Percentiles rank a stretch among this genome's conserved stretches.
Evolutionary conservation across 2,329 filamentous ascomycete species (phyloP).

Genomic region (Nigrospora oryzae): DNA sequence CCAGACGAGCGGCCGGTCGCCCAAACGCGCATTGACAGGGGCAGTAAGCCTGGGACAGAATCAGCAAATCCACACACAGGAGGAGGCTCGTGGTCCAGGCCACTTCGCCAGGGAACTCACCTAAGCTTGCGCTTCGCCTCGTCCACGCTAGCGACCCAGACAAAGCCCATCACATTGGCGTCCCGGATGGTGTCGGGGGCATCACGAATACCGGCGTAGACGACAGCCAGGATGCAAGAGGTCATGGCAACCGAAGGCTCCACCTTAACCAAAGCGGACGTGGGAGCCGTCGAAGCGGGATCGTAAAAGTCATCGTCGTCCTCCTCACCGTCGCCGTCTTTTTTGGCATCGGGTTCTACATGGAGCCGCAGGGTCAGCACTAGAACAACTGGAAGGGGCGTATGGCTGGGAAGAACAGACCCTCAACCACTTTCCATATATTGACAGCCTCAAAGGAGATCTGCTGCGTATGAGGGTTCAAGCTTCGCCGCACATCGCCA

Average conservation of each 20-base stretch:
- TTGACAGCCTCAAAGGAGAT: constrained; percentile 68
- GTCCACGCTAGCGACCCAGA: constrained; percentile 89
- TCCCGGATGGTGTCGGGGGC: constrained; percentile 65
- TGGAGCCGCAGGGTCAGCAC: no score
- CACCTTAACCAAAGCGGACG: constrained; percentile 46
- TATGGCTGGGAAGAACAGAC: constrained; percentile 28
- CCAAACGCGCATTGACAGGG: constrained; percentile 74
- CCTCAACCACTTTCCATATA: constrained; percentile 61
- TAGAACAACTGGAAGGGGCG: no score
- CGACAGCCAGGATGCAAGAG: constrained; percentile 78
- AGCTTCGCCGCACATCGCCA: constrained; percentile 63
- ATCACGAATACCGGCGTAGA: constrained; percentile 66
- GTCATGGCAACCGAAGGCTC: constrained; percentile 61
- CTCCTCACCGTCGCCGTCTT: no score
- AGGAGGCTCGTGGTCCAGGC: no score
- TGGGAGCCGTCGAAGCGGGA: constrained; percentile 10
- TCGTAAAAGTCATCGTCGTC: constrained; percentile 17
- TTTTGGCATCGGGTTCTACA: no score
- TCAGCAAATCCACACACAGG: no score
- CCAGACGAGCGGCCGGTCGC: constrained; percentile 72
- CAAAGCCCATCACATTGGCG: constrained; percentile 80
- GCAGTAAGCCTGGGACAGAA: constrained; percentile 52
- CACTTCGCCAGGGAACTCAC: no score
- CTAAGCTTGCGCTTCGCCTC: constrained; percentile 69
- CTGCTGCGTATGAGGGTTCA: constrained; percentile 82